These are phyloP conservation scores for Colletotrichum higginsianum DNA, from an alignment of 2,329 filamentous ascomycete genomes.

Conservation along the genomic window DNA sequence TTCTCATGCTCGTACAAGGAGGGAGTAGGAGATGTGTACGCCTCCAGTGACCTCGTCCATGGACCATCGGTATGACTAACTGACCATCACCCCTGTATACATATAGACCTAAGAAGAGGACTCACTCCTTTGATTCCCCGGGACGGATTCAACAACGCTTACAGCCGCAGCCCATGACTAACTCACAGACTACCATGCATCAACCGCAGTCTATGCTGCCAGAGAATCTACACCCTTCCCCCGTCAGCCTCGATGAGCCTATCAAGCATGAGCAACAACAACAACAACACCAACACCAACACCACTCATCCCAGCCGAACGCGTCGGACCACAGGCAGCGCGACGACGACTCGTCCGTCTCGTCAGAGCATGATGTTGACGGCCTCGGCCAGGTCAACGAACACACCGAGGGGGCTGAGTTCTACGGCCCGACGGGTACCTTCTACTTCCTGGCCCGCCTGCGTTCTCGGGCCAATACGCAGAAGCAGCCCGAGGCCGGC, in stretches of 20 bases:
- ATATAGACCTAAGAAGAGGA: slow-evolving; percentile 1
- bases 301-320: background rate
- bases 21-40: slow-evolving; percentile 21
- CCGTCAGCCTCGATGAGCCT: slow-evolving; percentile 35
- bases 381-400: slow-evolving; percentile 40
- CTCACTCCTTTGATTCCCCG: slow-evolving; percentile 2
- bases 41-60: background rate
- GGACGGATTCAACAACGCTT: slow-evolving; percentile 26
- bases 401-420: slow-evolving; percentile 41
- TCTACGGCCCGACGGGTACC: slow-evolving; percentile 41
- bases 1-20: slow-evolving; percentile 39
- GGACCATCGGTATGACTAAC: background rate
- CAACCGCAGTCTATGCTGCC: background rate
- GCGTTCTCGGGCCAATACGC: slow-evolving; percentile 36
- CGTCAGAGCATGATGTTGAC: slow-evolving; percentile 38
- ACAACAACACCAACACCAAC: no score
- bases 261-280: slow-evolving; percentile 20
- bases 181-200: background rate
- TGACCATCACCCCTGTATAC: background rate
- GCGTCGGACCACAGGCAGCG: slow-evolving; percentile 7
- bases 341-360: slow-evolving; percentile 21
- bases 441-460: slow-evolving; percentile 41
- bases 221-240: slow-evolving; percentile 29
- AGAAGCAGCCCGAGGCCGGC: slow-evolving; percentile 12
- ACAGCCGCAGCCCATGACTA: background rate